Evolutionary conservation across 306 rosid genomes (phyloP), one percentile per base, ranked within the genome.

Genomic region (Prunus persica): DNA sequence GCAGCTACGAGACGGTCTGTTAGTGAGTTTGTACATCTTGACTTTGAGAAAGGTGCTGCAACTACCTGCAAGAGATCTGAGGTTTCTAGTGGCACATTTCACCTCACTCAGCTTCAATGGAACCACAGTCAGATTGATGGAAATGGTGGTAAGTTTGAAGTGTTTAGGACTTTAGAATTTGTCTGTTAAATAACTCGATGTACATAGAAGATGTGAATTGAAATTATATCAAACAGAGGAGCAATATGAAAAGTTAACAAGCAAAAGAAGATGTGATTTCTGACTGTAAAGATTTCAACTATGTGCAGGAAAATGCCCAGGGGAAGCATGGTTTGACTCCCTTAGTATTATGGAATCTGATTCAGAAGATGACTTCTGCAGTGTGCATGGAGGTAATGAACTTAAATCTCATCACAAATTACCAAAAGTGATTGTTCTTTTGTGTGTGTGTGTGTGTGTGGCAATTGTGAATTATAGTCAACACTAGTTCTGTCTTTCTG

Each of bases 271-370:
- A 34, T 5, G 38, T 34, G 38, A 45, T 10, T 30, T 58, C 14
- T 49, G 11, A 69, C 15, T 2, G 1, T 24, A 22, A 9, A 34
- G 3, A 41, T 64, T 5, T 25, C 2, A 14, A 14, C 12, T 38
- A 22, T 3, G 18, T 14, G 73, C 76, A 93, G 98, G 93, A 68
- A 69, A 76, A 57, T 86, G 84, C 85, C 91, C 83, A 81, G 98
- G 86, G 69, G 98, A 94, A 47, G 84, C 93, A 49, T 94, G 97
- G 97, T 94, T 87, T 76, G 98, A 94, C 84, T 89, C 98, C 12
- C 83, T 76, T 69, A 90, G 95, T 78, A 89, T 90, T 60, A 34
- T 92, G 54, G 97, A 88, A 5, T 88, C 98, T 61, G 98, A 94
- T 79, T 90, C 91, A 45, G 97, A 90, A 83, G 98, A 94, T 46